phyloP scores from a whole-genome alignment of 2,329 filamentous ascomycete genomes.

The Beauveria pseudobassiana region DNA sequence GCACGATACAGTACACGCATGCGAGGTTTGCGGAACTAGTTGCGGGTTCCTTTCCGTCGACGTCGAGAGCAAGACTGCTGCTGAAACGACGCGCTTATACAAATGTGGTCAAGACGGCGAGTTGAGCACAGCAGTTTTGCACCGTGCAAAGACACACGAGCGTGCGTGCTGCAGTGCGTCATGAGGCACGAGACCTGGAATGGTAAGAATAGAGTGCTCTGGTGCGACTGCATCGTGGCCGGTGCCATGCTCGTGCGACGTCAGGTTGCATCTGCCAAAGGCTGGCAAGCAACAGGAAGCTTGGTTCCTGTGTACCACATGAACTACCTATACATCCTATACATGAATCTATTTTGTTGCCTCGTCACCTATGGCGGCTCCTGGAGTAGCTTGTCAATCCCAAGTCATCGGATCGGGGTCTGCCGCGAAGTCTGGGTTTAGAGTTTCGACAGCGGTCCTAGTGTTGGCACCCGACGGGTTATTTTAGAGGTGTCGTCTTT shows the following conservation, averaged over 20 bases:
- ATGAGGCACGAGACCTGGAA: slow-evolving; percentile 2
- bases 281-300: background rate
- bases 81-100: slow-evolving; percentile 1
- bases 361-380: background rate
- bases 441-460: background rate
- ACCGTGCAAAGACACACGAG: background rate
- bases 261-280: background rate
- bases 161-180: background rate
- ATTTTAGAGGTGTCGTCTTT: background rate
- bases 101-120: background rate
- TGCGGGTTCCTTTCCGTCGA: background rate
- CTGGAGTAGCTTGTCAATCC: background rate
- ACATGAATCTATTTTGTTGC: background rate
- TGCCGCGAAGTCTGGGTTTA: background rate
- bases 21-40: background rate
- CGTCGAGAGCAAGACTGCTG: background rate
- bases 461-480: background rate
- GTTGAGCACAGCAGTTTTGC: background rate
- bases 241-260: background rate
- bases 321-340: background rate
- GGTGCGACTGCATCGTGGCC: background rate
- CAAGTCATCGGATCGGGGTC: background rate
- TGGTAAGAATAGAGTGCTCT: background rate
- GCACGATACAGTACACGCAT: background rate
- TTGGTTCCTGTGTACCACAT: background rate